phyloP scores from a whole-genome alignment of 176 grass and related monocot species.

The Areca catechu region DNA sequence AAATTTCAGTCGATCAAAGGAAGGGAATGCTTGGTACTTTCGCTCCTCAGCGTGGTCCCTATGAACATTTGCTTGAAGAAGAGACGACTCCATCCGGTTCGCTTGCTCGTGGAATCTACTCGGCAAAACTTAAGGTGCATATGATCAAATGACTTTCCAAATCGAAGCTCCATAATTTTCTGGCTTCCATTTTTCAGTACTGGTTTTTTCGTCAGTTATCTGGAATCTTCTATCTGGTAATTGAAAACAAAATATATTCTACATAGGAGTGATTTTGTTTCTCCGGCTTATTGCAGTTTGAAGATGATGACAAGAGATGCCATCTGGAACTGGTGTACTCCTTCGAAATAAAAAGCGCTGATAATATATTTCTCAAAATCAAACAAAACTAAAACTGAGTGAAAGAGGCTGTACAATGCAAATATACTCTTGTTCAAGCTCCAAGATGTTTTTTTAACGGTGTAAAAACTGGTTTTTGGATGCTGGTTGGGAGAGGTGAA shows the following conservation, averaged over 20 bases:
- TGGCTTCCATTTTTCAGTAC: background rate
- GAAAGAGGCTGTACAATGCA: no score
- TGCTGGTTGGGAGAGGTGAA: no score
- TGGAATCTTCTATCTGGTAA: background rate
- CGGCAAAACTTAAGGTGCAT: slow-evolving; percentile 34
- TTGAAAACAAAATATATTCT: no score
- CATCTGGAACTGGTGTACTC: slow-evolving; percentile 34
- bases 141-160: no score
- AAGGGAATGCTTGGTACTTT: slow-evolving; percentile 40
- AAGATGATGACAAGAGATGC: slow-evolving; percentile 44
- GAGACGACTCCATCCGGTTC: slow-evolving; percentile 35
- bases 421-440: no score
- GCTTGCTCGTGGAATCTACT: slow-evolving; percentile 35
- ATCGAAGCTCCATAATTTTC: background rate
- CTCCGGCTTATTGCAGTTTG: slow-evolving; percentile 18
- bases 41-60: slow-evolving; percentile 26
- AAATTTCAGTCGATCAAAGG: slow-evolving; percentile 34
- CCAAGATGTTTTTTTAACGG: no score
- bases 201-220: background rate
- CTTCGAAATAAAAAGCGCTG: slow-evolving; percentile 41
- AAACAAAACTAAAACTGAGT: no score
- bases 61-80: slow-evolving; percentile 41
- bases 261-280: background rate
- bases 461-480: no score
- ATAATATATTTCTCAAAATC: background rate